Conservation (phyloP, 768 basidiomycete species). For the Naganishia antarctica region DNA sequence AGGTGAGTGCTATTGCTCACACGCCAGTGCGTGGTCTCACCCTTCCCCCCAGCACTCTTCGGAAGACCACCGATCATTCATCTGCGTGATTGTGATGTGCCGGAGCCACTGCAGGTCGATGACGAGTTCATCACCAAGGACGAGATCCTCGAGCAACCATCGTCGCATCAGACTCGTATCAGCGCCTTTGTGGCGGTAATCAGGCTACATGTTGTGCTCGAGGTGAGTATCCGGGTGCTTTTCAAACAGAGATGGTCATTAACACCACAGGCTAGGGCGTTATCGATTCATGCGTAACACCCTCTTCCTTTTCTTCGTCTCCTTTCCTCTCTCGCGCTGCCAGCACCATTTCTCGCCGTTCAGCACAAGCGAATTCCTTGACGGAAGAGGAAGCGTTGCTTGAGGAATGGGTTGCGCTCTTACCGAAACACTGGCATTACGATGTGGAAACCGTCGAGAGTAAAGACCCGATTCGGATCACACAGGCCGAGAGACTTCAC, state of each 20-base stretch:
- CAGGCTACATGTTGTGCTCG: conserved; percentile 78
- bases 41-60: conserved; percentile 53
- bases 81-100: conserved; percentile 83
- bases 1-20: conserved; percentile 58
- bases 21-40: conserved; percentile 16
- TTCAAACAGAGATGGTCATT: too few relatives aligned
- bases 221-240: conserved; percentile 49
- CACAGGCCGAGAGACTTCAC: conserved; percentile 78
- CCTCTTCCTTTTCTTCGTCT: conserved; percentile 63
- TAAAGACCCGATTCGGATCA: conserved; percentile 81
- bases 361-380: conserved; percentile 42
- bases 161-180: conserved; percentile 69
- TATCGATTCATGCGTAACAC: conserved; percentile 62
- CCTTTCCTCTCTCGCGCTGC: conserved; percentile 75
- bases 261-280: conserved; percentile 58
- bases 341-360: conserved; percentile 59
- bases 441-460: conserved; percentile 72
- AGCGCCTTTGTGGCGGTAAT: conserved; percentile 72
- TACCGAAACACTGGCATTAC: conserved; percentile 75
- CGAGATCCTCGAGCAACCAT: conserved; percentile 59
- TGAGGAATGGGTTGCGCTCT: conserved; percentile 68
- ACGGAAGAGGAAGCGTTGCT: conserved; percentile 71
- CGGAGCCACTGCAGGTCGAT: conserved; percentile 76
- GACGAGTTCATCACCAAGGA: conserved; percentile 84
- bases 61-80: conserved; percentile 82